A percentile compares a stretch with the other conserved stretches of the same genome.
phyloP scores from a whole-genome alignment of 805 yeast genomes.

The Wickerhamiella vanderwaltii region DNA sequence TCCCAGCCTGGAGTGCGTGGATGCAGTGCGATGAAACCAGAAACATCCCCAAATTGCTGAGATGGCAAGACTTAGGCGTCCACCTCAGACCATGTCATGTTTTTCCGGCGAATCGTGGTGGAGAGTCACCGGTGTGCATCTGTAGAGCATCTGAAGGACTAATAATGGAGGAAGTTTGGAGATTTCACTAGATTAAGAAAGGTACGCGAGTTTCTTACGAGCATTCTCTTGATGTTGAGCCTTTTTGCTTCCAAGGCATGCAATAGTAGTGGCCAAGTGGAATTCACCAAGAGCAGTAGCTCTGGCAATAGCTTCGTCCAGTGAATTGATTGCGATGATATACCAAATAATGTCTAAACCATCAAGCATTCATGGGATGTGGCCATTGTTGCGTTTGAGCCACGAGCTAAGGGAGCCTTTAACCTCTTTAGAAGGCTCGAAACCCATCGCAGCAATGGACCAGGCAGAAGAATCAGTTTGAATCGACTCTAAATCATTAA shows the following conservation, averaged over 20 bases:
- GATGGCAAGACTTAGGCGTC: too few relatives aligned
- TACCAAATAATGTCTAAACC: slow-evolving; percentile 4
- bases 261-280: slow-evolving; percentile 58
- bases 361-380: background rate
- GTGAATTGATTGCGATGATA: slow-evolving; percentile 35
- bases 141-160: too few relatives aligned
- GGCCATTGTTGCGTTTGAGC: background rate
- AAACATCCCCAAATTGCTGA: too few relatives aligned
- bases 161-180: slow-evolving; percentile 42
- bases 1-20: too few relatives aligned
- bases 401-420: background rate
- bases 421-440: slow-evolving; percentile 3
- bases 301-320: slow-evolving; percentile 46
- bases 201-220: slow-evolving; percentile 45
- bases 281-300: slow-evolving; percentile 52
- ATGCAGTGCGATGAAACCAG: too few relatives aligned
- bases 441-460: slow-evolving; percentile 6
- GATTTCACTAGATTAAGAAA: slow-evolving; percentile 40
- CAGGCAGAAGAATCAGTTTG: slow-evolving; percentile 2
- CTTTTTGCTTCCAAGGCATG: slow-evolving; percentile 53
- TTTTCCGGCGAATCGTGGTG: too few relatives aligned
- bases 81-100: too few relatives aligned
- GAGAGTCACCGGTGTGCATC: too few relatives aligned
- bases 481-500: background rate
- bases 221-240: slow-evolving; percentile 41